Evolutionary conservation across 2,329 filamentous ascomycete genomes (phyloP), one percentile per base, ranked within the genome.

Genomic region (Cordyceps javanica): DNA sequence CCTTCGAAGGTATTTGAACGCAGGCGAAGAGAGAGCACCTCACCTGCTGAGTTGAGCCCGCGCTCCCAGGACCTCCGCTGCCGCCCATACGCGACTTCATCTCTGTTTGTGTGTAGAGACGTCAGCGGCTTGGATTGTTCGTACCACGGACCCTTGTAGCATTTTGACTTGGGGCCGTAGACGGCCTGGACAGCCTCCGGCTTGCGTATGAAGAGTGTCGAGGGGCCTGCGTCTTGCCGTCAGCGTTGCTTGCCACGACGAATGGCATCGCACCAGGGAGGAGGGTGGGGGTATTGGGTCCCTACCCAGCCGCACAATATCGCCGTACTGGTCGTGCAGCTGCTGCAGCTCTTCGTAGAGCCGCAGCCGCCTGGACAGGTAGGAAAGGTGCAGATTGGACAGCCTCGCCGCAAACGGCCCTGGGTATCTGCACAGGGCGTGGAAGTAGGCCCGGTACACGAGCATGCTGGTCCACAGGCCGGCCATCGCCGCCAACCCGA

Each of bases 21-120:
- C n/a, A n/a, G n/a, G 21, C 10, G n/a, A 41, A 10, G 38, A 8
- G 7, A 8, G 4, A 19, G n/a, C 4, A 39, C 14, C 38, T 41
- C 57, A 62, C 67, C 66, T 55, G 69, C 70, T 19, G 63, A 61
- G 23, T 63, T 64, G 28, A 73, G 69, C 0, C 62, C 70, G 45
- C 62, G 64, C 50, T 70, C 69, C 70, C 71, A 74, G 10, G 64
- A 62, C 59, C 68, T 71, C 19, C 71, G 68, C 8, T 69, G 64
- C 3, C 60, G 64, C 0, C 64, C 59, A 30, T 73, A 71, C 13
- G 65, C 62, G 7, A 65, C 61, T 52, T 66, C 66, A 57, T 72
- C 66, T 9, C 71, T 65, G 7, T 64, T 64, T 50, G 65, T 67
- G 41, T 70, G 68, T 1, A 73, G 56, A 1, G 67, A 67, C n/a